phyloP scores from a whole-genome alignment of 164 flowering plant genomes.

The Tinospora cordifolia region DNA sequence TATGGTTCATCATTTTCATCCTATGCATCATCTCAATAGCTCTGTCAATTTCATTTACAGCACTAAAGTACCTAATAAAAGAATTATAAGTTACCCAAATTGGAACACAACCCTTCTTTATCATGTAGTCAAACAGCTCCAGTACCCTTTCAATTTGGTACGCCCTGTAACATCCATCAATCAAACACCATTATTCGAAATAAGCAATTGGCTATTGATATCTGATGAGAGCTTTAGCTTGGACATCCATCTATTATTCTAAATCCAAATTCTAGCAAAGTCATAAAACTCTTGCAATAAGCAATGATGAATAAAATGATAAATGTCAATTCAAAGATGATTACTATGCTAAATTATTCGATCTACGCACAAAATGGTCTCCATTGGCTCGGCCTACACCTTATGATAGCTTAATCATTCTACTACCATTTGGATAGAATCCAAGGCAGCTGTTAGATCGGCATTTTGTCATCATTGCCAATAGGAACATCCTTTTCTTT shows the following conservation, averaged over 20 bases:
- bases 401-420: conserved; percentile 13
- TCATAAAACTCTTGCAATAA: too few species aligned
- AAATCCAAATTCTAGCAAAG: too few species aligned
- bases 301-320: too few species aligned
- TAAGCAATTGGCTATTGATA: conserved; percentile 26
- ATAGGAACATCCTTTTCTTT: background rate
- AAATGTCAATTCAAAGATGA: background rate
- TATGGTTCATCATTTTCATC: conserved; percentile 57
- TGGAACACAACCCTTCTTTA: conserved; percentile 54
- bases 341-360: background rate
- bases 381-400: conserved; percentile 21
- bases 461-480: conserved; percentile 27
- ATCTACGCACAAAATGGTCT: background rate
- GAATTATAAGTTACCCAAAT: conserved; percentile 76
- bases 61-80: conserved; percentile 70
- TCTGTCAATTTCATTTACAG: conserved; percentile 69
- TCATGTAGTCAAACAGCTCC: conserved; percentile 81
- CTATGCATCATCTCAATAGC: conserved; percentile 68
- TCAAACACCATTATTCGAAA: conserved; percentile 83
- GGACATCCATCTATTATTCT: too few species aligned
- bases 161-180: conserved; percentile 88
- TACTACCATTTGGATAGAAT: conserved; percentile 18
- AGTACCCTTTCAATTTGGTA: conserved; percentile 70
- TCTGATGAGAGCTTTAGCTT: too few species aligned
- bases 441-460: conserved; percentile 25